Evolutionary conservation across 2,329 filamentous ascomycete genomes (phyloP).

Genomic region (Ophiognomonia clavigignenti-juglandacearum): DNA sequence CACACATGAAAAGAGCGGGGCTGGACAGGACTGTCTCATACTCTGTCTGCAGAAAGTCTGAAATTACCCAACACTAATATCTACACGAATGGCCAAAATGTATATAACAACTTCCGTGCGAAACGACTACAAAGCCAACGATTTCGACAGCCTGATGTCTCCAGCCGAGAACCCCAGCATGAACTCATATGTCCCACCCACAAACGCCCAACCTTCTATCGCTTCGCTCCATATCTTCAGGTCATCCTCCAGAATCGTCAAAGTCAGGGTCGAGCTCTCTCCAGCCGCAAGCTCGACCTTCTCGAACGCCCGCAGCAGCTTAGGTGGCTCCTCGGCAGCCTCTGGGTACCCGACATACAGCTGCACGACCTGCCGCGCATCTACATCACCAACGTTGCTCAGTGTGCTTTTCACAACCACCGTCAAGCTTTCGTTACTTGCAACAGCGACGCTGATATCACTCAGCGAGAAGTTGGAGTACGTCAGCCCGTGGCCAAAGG

Average conservation of each 20-base stretch:
- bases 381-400: background rate
- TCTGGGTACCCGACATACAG: conserved; percentile 1
- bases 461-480: conserved; percentile 1
- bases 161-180: conserved; percentile 12
- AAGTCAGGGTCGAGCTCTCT: background rate
- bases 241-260: conserved; percentile 12
- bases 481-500: conserved; percentile 1
- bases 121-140: background rate
- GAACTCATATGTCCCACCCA: conserved; percentile 3
- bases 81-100: too few relatives aligned
- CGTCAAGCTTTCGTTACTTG: background rate
- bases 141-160: conserved; percentile 43
- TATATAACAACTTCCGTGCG: too few relatives aligned
- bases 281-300: background rate
- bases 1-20: too few relatives aligned
- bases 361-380: conserved; percentile 1
- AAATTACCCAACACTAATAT: too few relatives aligned
- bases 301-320: background rate
- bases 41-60: too few relatives aligned
- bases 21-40: too few relatives aligned
- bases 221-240: conserved; percentile 18
- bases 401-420: background rate
- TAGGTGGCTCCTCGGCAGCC: background rate
- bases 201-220: conserved; percentile 6
- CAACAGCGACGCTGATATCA: background rate